These are phyloP conservation scores for Batkoa obscura DNA, from an alignment of 371 early-diverging fungal species.

Conservation along the genomic window DNA sequence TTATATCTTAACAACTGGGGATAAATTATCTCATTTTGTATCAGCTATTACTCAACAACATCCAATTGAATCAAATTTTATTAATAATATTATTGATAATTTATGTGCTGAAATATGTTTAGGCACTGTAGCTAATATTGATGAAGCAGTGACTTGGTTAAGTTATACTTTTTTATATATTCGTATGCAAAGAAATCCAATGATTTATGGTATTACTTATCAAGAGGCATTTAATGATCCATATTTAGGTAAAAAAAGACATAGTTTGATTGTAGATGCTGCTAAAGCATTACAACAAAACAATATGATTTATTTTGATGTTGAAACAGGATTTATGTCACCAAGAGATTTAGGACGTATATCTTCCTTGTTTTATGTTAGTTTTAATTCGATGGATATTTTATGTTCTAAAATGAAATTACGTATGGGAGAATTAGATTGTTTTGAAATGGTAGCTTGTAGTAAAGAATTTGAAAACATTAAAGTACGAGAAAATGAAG, in stretches of 20 bases:
- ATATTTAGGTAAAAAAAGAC: conserved; percentile 43
- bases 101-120: conserved; percentile 94
- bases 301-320: conserved; percentile 87
- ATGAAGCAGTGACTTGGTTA: conserved; percentile 93
- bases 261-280: conserved; percentile 52
- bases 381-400: conserved; percentile 62
- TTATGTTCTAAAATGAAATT: conserved; percentile 53
- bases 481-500: conserved; percentile 71
- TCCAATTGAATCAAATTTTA: conserved; percentile 92
- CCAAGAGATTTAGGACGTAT: conserved; percentile 87
- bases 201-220: conserved; percentile 73
- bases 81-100: conserved; percentile 71
- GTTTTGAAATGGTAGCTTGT: conserved; percentile 64
- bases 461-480: conserved; percentile 89
- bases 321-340: conserved; percentile 54
- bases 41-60: conserved; percentile 88
- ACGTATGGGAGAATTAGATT: conserved; percentile 74
- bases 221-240: conserved; percentile 63
- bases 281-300: conserved; percentile 52
- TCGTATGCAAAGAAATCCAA: conserved; percentile 89
- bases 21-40: conserved; percentile 82
- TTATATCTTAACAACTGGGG: conserved; percentile 77
- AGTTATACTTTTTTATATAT: conserved; percentile 95
- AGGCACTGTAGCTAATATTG: conserved; percentile 81
- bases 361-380: conserved; percentile 80